phyloP scores from a whole-genome alignment of 2,329 filamentous ascomycete genomes.

The Leptographium procerum region DNA sequence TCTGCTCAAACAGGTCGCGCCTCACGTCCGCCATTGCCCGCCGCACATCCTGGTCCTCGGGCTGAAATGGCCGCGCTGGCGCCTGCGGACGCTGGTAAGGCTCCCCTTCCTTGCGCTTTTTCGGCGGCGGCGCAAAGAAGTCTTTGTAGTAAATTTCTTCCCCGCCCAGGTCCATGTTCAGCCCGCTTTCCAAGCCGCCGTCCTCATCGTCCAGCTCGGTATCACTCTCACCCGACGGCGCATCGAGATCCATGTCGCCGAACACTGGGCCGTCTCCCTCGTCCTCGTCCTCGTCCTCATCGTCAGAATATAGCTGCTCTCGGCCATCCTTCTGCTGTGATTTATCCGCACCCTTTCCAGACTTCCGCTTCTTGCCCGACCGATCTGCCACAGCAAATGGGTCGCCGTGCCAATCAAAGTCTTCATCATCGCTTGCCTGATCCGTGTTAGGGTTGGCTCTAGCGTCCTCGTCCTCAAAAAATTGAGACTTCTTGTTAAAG shows the following conservation, averaged over 20 bases:
- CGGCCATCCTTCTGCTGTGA: background rate
- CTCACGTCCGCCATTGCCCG: constrained; percentile 73
- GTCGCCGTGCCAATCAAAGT: constrained; percentile 72
- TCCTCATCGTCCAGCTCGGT: constrained; percentile 49
- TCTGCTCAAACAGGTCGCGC: constrained; percentile 80
- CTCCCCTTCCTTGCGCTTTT: constrained; percentile 50
- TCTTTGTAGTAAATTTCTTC: constrained; percentile 86
- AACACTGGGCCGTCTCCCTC: constrained; percentile 62
- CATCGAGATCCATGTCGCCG: constrained; percentile 64
- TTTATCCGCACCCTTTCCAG: constrained; percentile 7
- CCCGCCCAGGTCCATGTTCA: constrained; percentile 46
- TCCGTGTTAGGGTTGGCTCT: constrained; percentile 65
- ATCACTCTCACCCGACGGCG: constrained; percentile 55
- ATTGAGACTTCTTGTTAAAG: constrained; percentile 90
- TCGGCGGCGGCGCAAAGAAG: constrained; percentile 80
- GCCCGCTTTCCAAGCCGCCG: constrained; percentile 28
- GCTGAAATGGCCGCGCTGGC: constrained; percentile 37
- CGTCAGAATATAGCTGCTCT: constrained; percentile 1
- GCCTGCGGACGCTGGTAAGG: constrained; percentile 36
- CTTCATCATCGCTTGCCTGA: constrained; percentile 65
- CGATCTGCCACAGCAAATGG: constrained; percentile 39
- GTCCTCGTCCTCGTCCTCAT: constrained; percentile 16
- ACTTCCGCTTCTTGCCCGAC: constrained; percentile 12
- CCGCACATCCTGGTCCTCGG: constrained; percentile 58
- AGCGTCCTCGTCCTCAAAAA: constrained; percentile 76